phyloP scores from a whole-genome alignment of 352 stramenopile species.

The Globisporangium okanoganense region DNA sequence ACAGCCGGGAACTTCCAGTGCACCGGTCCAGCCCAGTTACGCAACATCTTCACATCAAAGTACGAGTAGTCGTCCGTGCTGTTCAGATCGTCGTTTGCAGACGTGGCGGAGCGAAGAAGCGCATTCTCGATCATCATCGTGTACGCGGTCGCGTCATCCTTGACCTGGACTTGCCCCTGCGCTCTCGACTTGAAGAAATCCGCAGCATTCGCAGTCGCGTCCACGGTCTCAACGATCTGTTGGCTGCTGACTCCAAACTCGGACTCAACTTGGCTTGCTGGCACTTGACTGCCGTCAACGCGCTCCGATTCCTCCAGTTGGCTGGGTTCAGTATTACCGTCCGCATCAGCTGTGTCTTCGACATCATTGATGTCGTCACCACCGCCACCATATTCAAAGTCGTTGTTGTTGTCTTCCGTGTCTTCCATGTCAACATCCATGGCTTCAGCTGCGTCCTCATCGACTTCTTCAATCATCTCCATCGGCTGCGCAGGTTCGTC shows the following conservation, averaged over 20 bases:
- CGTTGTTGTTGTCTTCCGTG: conserved; percentile 26
- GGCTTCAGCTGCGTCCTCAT: conserved; percentile 24
- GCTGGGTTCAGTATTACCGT: conserved; percentile 13
- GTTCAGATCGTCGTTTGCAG: conserved; percentile 40
- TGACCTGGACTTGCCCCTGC: conserved; percentile 34
- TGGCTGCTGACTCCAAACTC: conserved; percentile 3
- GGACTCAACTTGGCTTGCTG: conserved; percentile 6
- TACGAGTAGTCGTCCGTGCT: conserved; percentile 73
- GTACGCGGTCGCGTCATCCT: conserved; percentile 54
- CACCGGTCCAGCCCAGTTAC: conserved; percentile 72
- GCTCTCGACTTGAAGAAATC: conserved; percentile 63
- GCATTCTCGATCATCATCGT: conserved; percentile 76
- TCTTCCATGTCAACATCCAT: conserved; percentile 35
- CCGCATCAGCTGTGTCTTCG: conserved; percentile 7
- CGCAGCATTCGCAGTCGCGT: conserved; percentile 31
- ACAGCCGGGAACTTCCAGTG: conserved; percentile 72
- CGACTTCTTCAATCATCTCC: conserved; percentile 21
- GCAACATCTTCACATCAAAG: conserved; percentile 79
- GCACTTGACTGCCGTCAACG: conserved; percentile 17
- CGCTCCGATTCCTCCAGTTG: conserved; percentile 33
- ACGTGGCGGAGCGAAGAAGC: conserved; percentile 48
- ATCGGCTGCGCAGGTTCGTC: conserved; percentile 17
- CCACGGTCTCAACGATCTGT: background rate
- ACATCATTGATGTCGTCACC: conserved; percentile 15
- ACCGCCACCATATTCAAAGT: conserved; percentile 30